phyloP scores from a whole-genome alignment of 2,329 filamentous ascomycete genomes.

The Aspergillus cejpii region DNA sequence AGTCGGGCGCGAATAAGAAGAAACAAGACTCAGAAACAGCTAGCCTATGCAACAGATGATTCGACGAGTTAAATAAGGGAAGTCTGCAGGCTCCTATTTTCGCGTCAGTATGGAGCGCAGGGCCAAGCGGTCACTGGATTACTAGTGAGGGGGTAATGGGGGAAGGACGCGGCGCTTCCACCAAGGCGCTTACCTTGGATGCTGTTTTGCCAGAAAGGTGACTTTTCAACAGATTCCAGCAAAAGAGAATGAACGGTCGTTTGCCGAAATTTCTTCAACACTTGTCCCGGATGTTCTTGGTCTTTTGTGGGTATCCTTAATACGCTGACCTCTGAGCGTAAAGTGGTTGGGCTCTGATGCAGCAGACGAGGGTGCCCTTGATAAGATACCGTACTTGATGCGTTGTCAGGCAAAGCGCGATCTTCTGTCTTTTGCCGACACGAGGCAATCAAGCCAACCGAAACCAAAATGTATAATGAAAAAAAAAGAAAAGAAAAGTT shows the following conservation, averaged over 20 bases:
- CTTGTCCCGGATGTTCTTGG: slow-evolving; percentile 23
- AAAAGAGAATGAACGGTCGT: slow-evolving; percentile 14
- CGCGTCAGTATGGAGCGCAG: slow-evolving; percentile 42
- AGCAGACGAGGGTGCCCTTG: slow-evolving; percentile 34
- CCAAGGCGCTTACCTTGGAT: slow-evolving; percentile 30
- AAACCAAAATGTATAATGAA: neutral
- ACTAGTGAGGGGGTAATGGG: slow-evolving; percentile 19
- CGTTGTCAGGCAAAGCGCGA: slow-evolving; percentile 36
- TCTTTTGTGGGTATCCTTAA: slow-evolving; percentile 31
- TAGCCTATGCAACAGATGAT: slow-evolving; percentile 32
- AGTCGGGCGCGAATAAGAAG: slow-evolving; percentile 20
- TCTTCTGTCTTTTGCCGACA: slow-evolving; percentile 27
- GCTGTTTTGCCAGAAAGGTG: slow-evolving; percentile 14
- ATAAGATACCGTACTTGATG: slow-evolving; percentile 35
- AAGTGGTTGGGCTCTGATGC: slow-evolving; percentile 44
- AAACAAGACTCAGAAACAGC: slow-evolving; percentile 21
- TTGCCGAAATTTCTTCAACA: slow-evolving; percentile 20
- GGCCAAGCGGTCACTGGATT: slow-evolving; percentile 39
- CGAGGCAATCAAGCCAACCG: slow-evolving; percentile 10
- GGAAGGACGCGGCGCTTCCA: slow-evolving; percentile 17
- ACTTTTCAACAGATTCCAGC: slow-evolving; percentile 13
- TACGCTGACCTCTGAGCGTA: slow-evolving; percentile 30
- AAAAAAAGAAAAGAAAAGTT: slow-evolving; percentile 8
- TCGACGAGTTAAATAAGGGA: slow-evolving; percentile 34
- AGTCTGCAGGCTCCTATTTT: slow-evolving; percentile 36